phyloP scores from a whole-genome alignment of 163 green algal species.

The Chlamydomonas reinhardtii region DNA sequence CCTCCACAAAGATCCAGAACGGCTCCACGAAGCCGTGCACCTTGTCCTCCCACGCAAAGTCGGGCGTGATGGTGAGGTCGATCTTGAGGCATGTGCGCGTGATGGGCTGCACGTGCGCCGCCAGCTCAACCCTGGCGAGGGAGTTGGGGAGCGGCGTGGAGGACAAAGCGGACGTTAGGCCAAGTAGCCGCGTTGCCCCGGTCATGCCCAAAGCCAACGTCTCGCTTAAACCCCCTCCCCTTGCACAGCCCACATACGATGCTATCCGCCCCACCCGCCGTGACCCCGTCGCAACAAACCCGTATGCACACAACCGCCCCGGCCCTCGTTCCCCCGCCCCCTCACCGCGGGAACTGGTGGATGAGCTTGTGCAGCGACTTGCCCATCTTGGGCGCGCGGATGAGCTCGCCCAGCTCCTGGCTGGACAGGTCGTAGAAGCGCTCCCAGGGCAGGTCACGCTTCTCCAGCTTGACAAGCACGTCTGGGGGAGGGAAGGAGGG shows the following conservation, averaged over 20 bases:
- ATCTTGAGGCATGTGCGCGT: conserved; percentile 93
- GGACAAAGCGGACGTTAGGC: background rate
- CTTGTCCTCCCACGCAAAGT: conserved; percentile 95
- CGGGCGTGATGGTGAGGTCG: conserved; percentile 97
- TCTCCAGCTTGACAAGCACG: conserved; percentile 83
- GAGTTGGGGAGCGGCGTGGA: background rate
- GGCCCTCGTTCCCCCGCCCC: background rate
- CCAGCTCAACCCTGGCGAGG: conserved; percentile 81
- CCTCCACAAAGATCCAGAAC: conserved; percentile 97
- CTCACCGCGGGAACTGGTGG: conserved; percentile 84
- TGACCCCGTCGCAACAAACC: too few relatives aligned
- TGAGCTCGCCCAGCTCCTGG: conserved; percentile 95
- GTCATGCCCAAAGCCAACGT: too few relatives aligned
- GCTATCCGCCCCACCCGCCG: too few relatives aligned
- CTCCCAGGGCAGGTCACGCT: conserved; percentile 93
- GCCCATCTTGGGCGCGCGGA: conserved; percentile 94
- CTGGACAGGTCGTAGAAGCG: conserved; percentile 95
- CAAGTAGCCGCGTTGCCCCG: too few relatives aligned
- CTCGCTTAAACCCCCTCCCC: too few relatives aligned
- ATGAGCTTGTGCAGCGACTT: conserved; percentile 95
- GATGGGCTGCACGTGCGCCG: conserved; percentile 92
- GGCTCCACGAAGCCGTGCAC: conserved; percentile 92
- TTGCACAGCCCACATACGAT: too few relatives aligned
- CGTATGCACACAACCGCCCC: too few relatives aligned
- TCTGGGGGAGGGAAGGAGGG: conserved; percentile 33